Evolutionary conservation across 345 rosid genomes (phyloP).

Genomic region (Angophora floribunda): DNA sequence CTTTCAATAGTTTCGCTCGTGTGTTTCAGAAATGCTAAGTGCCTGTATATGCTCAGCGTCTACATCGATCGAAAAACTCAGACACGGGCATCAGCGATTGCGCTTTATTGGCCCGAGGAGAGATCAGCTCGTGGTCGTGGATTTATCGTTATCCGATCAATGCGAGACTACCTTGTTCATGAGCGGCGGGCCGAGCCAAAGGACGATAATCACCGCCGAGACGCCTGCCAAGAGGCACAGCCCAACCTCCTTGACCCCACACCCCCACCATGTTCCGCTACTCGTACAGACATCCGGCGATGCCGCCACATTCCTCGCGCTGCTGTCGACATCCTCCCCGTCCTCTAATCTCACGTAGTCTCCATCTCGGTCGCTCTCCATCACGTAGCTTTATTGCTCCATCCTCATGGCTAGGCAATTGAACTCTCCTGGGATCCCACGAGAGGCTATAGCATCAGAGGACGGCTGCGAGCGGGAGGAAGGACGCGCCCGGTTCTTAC

Average conservation of each 20-base stretch:
- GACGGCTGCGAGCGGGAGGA: not conserved
- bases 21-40: not conserved
- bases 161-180: conserved; percentile 3
- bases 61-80: not conserved
- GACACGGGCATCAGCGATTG: accelerated
- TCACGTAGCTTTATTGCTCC: not conserved
- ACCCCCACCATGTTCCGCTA: not conserved
- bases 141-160: not conserved
- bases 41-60: not conserved
- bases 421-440: not conserved
- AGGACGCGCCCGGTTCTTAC: not conserved
- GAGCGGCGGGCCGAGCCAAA: conserved; percentile 6
- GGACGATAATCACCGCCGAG: not conserved
- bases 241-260: not conserved
- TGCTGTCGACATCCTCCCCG: not conserved
- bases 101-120: not conserved
- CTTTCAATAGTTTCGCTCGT: not conserved
- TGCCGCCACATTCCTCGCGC: not conserved
- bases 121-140: not conserved
- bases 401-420: not conserved
- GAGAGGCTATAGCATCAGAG: not conserved
- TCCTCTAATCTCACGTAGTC: conserved; percentile 4
- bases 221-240: not conserved
- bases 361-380: not conserved
- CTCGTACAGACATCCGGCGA: not conserved